Evolutionary conservation across 2,329 filamentous ascomycete genomes (phyloP), one percentile per base, ranked within the genome.

Genomic region (Daldinia sp.): DNA sequence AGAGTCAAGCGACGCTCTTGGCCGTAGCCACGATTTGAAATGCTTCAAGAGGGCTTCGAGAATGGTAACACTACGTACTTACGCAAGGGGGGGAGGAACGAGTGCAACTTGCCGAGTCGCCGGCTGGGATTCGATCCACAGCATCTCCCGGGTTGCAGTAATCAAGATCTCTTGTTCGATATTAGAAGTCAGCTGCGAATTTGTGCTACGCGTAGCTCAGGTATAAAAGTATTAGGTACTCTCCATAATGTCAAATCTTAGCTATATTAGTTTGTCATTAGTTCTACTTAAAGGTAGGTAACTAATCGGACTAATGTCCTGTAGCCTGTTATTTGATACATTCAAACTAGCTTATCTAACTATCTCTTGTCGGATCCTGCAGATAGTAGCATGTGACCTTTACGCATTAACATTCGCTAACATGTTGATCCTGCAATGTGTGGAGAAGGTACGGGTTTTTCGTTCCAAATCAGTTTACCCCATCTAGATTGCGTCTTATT

Each of bases 1-100:
- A 62, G 54, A 59, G 65, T 68, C 69, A 65, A 35, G 46, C n/a
- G 55, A n/a, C 15, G 3, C 26, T 57, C 69, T 74, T 68, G 65
- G 69, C 69, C 59, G 70, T 64, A 70, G 70, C 71, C 35, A 12
- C 57, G 23, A 53, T 59, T 51, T 42, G 23, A 61, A 62, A 63
- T 60, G 65, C 63, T 60, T 44, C 23, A 33, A 35, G 48, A 60
- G 23, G 28, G 58, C 39, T 60, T 68, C 68, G 58, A 48, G 48
- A 63, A 65, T 65, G 61, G 61, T 68, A 53, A 56, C 60, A 65
- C 60, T 46, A 60, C 33, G 53, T 57, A 60, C 23, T 42, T 1
- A 42, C 37, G 37, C 37, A 56, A 53, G 28, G 59, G 63, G 60
- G 13, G n/a, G 48, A 28, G 56, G 58, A 54, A 35, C 53, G 18